Evolutionary conservation across 2,329 filamentous ascomycete genomes (phyloP), one percentile per base, ranked within the genome.

Genomic region (Cordyceps tenuipes): DNA sequence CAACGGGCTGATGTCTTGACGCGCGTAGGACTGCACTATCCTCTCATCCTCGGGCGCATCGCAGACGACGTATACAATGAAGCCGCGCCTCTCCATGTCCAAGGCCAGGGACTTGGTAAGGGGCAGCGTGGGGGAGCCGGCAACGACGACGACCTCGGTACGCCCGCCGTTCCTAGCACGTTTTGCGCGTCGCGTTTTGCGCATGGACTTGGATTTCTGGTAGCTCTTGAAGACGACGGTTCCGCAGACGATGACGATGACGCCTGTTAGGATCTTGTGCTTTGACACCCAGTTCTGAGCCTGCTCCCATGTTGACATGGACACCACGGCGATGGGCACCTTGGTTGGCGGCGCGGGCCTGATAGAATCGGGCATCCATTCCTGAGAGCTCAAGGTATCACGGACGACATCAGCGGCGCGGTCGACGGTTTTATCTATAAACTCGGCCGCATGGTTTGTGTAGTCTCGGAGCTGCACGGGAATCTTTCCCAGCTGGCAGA

Each of bases 51-150:
- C 90, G 62, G 86, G 76, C n/a, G 85, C 90, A 64, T 85, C 88
- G 68, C 91, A 93, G 0, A 96, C 89, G 62, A 99, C 80, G 72
- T 91, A 99, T 60, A 97, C 90, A 62, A 97, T 89, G 72, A 95
- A 97, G 5, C 94, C 94, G 64, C 91, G 85, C 62, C 91, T 82
- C 75, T 97, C 94, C 65, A 99, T 79, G 69, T 99, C 94, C 52
- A 92, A 75, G 2, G 91, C 86, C 58, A 97, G 78, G 12, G 90
- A 91, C 68, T 87, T 88, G 7, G 91, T 93, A 68, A 97, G 80
- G 17, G 92, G 89, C 67, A 96, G 86, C 54, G 87, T 84, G 2
- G 91, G 89, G 21, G 90, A 91, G n/a, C 93, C 93, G 23, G 91
- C 91, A 63, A 97, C 82, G 31, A 97, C 89, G 70, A 85, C 77